Evolutionary conservation across 148 eudicot species (phyloP).

Genomic region (Vaccinium myrtillus): DNA sequence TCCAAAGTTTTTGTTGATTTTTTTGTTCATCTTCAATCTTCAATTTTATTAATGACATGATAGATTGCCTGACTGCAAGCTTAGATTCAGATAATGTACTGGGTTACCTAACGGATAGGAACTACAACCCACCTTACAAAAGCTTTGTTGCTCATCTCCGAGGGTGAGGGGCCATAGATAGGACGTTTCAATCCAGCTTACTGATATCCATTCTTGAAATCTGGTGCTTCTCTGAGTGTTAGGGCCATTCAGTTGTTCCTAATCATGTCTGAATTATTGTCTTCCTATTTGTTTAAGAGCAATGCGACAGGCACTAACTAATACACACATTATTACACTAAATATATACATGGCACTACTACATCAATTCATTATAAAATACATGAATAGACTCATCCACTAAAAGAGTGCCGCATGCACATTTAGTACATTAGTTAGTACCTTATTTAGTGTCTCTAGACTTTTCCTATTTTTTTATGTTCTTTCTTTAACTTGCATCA

Average conservation of each 20-base stretch:
- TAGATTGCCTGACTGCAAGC: background rate
- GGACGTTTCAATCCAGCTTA: background rate
- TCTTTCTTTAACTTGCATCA: conserved; percentile 24
- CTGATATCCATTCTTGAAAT: background rate
- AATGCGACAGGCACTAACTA: too few species aligned
- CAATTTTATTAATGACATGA: background rate
- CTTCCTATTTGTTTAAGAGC: background rate
- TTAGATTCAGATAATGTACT: background rate
- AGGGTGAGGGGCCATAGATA: background rate
- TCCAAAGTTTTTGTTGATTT: background rate
- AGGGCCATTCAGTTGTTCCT: background rate
- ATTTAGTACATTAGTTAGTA: too few species aligned
- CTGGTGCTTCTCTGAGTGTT: background rate
- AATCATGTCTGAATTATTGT: background rate
- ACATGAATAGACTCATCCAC: too few species aligned
- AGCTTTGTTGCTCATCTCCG: background rate
- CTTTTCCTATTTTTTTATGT: too few species aligned
- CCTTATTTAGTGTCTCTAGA: too few species aligned
- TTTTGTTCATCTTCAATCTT: background rate
- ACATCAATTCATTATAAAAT: too few species aligned
- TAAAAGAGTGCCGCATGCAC: too few species aligned
- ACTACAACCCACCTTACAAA: background rate
- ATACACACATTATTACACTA: too few species aligned
- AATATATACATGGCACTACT: too few species aligned
- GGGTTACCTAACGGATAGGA: background rate